Percentiles rank a stretch among this genome's conserved stretches.
These are phyloP conservation scores for Alternaria viburni DNA, from an alignment of 2,329 filamentous ascomycete species.

Conservation along the genomic window DNA sequence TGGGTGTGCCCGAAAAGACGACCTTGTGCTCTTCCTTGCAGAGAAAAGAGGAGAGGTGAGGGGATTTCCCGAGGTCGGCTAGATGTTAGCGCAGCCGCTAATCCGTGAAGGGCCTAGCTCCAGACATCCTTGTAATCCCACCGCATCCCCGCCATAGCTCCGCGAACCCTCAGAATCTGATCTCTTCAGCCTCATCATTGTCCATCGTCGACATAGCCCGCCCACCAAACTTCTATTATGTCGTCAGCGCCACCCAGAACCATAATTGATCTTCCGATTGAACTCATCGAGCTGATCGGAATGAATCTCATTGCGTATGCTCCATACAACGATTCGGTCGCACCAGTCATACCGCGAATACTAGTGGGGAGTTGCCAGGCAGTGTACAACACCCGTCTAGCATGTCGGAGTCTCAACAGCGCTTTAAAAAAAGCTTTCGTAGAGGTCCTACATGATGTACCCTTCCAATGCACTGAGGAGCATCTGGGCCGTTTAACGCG, in stretches of 20 bases:
- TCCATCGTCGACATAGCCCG: background rate
- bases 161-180: background rate
- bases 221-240: fast-evolving
- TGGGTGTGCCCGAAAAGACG: background rate
- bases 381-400: background rate
- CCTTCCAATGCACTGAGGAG: background rate
- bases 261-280: background rate
- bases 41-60: background rate
- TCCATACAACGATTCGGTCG: background rate
- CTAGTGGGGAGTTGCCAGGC: background rate
- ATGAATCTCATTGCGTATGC: background rate
- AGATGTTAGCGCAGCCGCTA: background rate
- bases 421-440: background rate
- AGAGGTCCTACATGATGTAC: background rate
- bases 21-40: background rate
- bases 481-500: background rate
- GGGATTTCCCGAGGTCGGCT: background rate
- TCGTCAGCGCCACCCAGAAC: background rate
- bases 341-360: background rate
- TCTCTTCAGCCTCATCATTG: background rate
- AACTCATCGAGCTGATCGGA: background rate
- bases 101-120: background rate
- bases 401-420: background rate
- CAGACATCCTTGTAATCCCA: background rate
- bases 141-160: background rate